Conservation (phyloP, 148 eudicot genomes). For the Camellia lanceoleosa region DNA sequence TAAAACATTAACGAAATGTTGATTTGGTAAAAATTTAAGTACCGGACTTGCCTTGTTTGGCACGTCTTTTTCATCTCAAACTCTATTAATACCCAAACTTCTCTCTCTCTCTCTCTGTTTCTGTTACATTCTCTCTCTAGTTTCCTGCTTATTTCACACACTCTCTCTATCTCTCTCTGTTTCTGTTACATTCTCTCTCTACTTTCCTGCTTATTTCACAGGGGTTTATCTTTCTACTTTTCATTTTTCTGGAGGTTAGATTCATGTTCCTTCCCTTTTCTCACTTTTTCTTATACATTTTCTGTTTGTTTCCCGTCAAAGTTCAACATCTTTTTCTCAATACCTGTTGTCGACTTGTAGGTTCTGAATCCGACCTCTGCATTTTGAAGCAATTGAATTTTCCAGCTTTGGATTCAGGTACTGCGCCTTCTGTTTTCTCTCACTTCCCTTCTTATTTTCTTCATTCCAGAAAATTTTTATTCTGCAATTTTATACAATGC, state of each 20-base stretch:
- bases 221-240: not conserved
- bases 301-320: not conserved
- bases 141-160: conserved; percentile 3
- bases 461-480: not conserved
- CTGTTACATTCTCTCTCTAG: conserved; percentile 8
- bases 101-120: conserved; percentile 1
- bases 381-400: not conserved
- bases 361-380: not conserved
- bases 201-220: not conserved
- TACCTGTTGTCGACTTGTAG: not conserved
- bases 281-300: not conserved
- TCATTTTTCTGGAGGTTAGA: not conserved
- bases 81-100: conserved; percentile 21
- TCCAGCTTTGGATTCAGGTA: conserved; percentile 1
- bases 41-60: conserved; percentile 19
- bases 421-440: not conserved
- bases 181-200: conserved; percentile 11
- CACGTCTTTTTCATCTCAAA: conserved; percentile 20
- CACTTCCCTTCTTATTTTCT: not conserved
- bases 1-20: not conserved
- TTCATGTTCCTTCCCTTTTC: not conserved
- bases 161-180: not conserved
- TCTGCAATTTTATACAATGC: not conserved
- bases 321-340: not conserved
- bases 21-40: not conserved